These are phyloP conservation scores for Fomitopsis schrenkii DNA, from an alignment of 1,284 basidiomycete genomes.

Conservation along the genomic window DNA sequence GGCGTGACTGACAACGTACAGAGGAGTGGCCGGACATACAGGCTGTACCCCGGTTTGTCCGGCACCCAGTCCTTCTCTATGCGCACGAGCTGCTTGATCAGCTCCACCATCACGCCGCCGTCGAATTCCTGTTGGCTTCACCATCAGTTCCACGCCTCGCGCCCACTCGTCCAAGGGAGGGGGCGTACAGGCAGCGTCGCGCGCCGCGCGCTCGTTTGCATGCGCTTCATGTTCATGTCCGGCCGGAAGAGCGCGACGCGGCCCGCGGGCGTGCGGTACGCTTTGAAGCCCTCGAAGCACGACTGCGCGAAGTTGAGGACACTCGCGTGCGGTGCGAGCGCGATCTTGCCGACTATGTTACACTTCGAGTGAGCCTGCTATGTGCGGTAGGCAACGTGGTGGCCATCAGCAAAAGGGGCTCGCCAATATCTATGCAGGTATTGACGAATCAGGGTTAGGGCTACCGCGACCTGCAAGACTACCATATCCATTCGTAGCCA, in stretches of 20 bases:
- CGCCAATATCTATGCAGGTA: too few relatives aligned
- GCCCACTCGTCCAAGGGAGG: not conserved
- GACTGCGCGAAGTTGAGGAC: constrained; percentile 94
- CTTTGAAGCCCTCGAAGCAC: constrained; percentile 95
- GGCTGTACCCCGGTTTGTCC: constrained; percentile 81
- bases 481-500: too few relatives aligned
- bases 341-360: constrained; percentile 34
- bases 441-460: too few relatives aligned
- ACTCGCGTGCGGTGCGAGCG: constrained; percentile 79
- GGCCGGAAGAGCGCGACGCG: constrained; percentile 90
- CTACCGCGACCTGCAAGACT: too few relatives aligned
- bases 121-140: constrained; percentile 64
- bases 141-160: not conserved
- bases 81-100: constrained; percentile 87
- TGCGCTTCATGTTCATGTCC: constrained; percentile 97
- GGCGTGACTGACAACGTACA: constrained; percentile 37
- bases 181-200: constrained; percentile 72
- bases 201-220: constrained; percentile 75
- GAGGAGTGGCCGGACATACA: constrained; percentile 85
- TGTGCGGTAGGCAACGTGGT: too few relatives aligned
- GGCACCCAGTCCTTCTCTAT: constrained; percentile 95
- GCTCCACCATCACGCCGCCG: constrained; percentile 71
- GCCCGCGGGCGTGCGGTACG: constrained; percentile 80
- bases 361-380: not conserved
- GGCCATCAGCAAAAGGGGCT: too few relatives aligned